Percentiles rank a stretch among this genome's conserved stretches.
Evolutionary conservation across 306 rosid genomes (phyloP).

Genomic region (Albizia julibrissin): DNA sequence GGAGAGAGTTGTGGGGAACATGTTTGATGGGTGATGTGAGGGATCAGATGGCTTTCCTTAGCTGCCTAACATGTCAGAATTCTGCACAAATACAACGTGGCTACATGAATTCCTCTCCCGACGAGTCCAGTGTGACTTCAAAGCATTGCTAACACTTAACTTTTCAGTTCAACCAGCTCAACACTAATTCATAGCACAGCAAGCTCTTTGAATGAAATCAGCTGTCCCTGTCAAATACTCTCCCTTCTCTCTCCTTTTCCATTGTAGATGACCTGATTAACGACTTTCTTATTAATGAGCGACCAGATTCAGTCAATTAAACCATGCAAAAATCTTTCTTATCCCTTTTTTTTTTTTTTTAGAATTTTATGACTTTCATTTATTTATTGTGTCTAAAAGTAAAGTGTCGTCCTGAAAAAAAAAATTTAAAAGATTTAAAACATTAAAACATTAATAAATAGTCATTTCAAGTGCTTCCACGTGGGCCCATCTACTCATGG

Average conservation of each 20-base stretch:
- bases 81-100: slow-evolving; percentile 34
- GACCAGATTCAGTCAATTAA: not conserved
- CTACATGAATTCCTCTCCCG: slow-evolving; percentile 27
- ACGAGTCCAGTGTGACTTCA: slow-evolving; percentile 14
- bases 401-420: not conserved
- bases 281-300: no score
- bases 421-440: not conserved
- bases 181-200: not conserved
- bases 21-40: slow-evolving; percentile 29
- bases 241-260: no score
- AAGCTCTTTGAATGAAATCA: not conserved
- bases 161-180: not conserved
- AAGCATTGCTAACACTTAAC: not conserved
- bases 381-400: not conserved
- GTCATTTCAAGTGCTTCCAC: not conserved
- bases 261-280: no score
- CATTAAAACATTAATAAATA: not conserved
- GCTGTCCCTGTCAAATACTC: not conserved
- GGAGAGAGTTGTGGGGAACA: slow-evolving; percentile 56
- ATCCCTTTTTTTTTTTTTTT: not conserved
- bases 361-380: not conserved
- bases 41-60: not conserved
- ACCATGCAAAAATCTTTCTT: not conserved
- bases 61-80: slow-evolving; percentile 12
- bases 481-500: not conserved